phyloP scores from a whole-genome alignment of 2,329 filamentous ascomycete genomes.

The Paracoccidioides lutzii region DNA sequence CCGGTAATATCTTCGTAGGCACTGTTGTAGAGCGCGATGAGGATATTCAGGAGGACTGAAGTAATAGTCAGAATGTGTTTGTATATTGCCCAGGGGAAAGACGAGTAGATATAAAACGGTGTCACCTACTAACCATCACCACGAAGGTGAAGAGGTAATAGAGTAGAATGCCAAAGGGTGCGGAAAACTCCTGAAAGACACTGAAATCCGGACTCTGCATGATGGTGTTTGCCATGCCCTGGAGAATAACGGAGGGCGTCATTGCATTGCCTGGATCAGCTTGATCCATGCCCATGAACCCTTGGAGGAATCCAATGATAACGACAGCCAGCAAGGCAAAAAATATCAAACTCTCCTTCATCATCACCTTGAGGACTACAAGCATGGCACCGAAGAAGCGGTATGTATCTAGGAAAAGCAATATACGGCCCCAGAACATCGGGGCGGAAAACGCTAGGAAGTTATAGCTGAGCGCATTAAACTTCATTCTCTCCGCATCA shows the following conservation, averaged over 20 bases:
- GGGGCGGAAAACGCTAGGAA: slow-evolving; percentile 86
- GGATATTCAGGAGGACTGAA: slow-evolving; percentile 72
- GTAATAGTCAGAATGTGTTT: slow-evolving; percentile 5
- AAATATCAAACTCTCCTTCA: slow-evolving; percentile 90
- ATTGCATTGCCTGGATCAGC: slow-evolving; percentile 54
- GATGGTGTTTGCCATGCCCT: slow-evolving; percentile 67
- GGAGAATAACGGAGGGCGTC: slow-evolving; percentile 29
- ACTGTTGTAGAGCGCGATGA: slow-evolving; percentile 94
- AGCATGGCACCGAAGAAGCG: slow-evolving; percentile 98
- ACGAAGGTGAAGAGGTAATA: slow-evolving; percentile 98
- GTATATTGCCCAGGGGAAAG: not conserved
- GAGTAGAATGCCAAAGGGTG: slow-evolving; percentile 83
- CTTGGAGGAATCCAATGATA: slow-evolving; percentile 69
- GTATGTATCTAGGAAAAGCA: slow-evolving; percentile 86
- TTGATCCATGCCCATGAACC: slow-evolving; percentile 82
- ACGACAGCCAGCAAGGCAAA: slow-evolving; percentile 81
- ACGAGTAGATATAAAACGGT: not conserved
- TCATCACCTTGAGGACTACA: slow-evolving; percentile 89
- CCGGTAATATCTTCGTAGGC: slow-evolving; percentile 91
- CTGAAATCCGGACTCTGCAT: slow-evolving; percentile 86
- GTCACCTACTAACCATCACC: slow-evolving; percentile 58
- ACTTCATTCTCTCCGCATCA: slow-evolving; percentile 42
- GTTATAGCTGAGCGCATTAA: slow-evolving; percentile 80
- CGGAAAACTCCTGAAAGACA: slow-evolving; percentile 80
- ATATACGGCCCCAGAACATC: slow-evolving; percentile 89